Evolutionary conservation across 2,329 filamentous ascomycete species (phyloP), one percentile per base, ranked within the genome.

Genomic region (Xylariaceae sp.): DNA sequence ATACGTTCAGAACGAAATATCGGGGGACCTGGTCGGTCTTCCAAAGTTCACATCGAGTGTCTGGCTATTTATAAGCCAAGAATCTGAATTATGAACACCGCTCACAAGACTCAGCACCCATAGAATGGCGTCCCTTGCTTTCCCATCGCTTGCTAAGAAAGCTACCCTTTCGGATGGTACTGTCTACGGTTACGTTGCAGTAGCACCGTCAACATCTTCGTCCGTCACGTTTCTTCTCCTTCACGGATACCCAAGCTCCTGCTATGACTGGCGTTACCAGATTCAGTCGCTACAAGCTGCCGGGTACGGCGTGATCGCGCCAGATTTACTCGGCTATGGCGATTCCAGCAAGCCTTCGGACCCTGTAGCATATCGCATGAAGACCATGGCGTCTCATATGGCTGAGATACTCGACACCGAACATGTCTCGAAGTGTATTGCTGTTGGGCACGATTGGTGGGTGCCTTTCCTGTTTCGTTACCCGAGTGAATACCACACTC

Each of bases 381-480:
- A 33, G 29, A 11, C 21, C 6, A 45, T 45, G 2, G 43, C 43
- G 10, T 37, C 23, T 10, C 43, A 45, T n/a, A 37, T 41, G n/a
- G 33, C 29, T 5, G 21, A 45, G 27, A 40, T 45, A 8, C 37
- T 40, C n/a, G 43, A 45, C 10, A 37, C 37, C 2, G 43, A 45
- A 16, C 23, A 33, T 14, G 10, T 40, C 29, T 19, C n/a, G 11
- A 23, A 40, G 3, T 37, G 40, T 29, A 23, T 40, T 16, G 43
- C 27, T 4, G 43, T 45, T 5, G 37, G 43, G 7, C 43, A 45
- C 27, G 43, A 45, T 32, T 40, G 43, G 43, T 45, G 17, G 39
- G 37, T 6, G 21, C 36, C 14, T 25, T n/a, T 17, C 36, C 32
- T 14, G 43, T 45, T 11, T 45, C n/a, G 14, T 37, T 40, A 12